Evolutionary conservation across 371 early-diverging fungal genomes (phyloP), one percentile per base, ranked within the genome.

Genomic region (Phascolomyces articulosus): DNA sequence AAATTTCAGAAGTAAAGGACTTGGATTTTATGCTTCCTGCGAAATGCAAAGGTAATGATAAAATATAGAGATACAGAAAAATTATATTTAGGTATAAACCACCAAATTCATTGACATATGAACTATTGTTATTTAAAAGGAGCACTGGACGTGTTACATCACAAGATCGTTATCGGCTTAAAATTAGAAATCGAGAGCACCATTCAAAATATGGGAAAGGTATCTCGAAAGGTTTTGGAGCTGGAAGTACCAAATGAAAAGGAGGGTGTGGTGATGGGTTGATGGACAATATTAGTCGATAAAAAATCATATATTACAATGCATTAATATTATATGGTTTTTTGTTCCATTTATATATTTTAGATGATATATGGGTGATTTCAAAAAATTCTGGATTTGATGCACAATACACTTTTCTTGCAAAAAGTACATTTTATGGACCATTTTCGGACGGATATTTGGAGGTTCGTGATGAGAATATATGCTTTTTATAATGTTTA

Each of bases 351-450:
- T n/a, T 47, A 27, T 41, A 8, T 59, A 51, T 47, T 38, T 60
- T 72, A 75, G 92, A 90, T 47, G 91, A 90, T 64, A 66, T 92
- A 1, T 92, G 92, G 92, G 84, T 87, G 3, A 62, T 91, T 3
- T 86, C 92, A 0, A 67, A 67, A 3, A 62, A 67, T 0, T 61
- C 73, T 11, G 62, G 51, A 2, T 89, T 90, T 65, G 83, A 85
- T 18, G 55, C 87, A 11, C 68, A 68, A 23, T 65, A 70, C 3
- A 81, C 85, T 1, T 87, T 89, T 72, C 68, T 90, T 16, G 84
- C 78, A 1, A 67, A 78, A 40, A 85, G 87, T 49, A 75, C 75
- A 0, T 90, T 73, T 56, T 90, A 80, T 69, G 90, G 90, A 3
- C 89, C 87, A 2, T 85, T 76, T 8, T 68, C 82, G 18, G 77